Conservation (phyloP, 352 stramenopile species). For the Globisporangium iwayamae region DNA sequence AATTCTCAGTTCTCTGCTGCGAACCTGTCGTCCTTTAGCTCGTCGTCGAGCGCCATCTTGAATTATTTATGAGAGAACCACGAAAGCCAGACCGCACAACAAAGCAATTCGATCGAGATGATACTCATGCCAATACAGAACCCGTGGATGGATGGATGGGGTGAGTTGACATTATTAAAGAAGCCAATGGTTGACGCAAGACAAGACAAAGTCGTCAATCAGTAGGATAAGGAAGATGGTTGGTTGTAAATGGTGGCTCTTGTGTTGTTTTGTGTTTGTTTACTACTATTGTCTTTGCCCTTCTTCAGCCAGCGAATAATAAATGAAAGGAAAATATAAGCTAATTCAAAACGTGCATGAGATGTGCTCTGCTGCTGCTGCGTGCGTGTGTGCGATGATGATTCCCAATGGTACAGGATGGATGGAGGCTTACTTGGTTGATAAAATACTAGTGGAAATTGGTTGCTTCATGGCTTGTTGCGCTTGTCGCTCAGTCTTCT, state of each 20-base stretch:
- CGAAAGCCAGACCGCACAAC: neutral
- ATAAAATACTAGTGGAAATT: slow-evolving; percentile 16
- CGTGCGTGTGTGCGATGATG: too few relatives aligned
- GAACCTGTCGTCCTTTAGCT: neutral
- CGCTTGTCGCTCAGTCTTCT: neutral
- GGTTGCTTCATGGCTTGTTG: slow-evolving; percentile 3
- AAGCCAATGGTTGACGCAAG: neutral
- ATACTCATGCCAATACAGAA: neutral
- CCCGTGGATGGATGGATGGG: neutral
- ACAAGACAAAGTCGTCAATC: too few relatives aligned
- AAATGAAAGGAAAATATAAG: slow-evolving; percentile 2
- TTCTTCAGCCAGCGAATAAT: neutral
- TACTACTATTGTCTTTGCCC: neutral
- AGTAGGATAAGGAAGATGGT: neutral
- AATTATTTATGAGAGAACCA: slow-evolving; percentile 59
- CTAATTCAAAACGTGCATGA: slow-evolving; percentile 5
- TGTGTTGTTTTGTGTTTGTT: neutral
- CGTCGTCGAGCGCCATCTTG: slow-evolving; percentile 36
- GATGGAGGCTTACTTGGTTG: neutral
- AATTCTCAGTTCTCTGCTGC: slow-evolving; percentile 1
- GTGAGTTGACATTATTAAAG: neutral
- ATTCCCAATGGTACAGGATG: neutral
- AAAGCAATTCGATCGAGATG: slow-evolving; percentile 10
- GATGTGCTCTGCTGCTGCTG: neutral
- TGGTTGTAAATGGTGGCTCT: neutral